Conservation (phyloP, 164 flowering plant species). For the Annona cherimola region DNA sequence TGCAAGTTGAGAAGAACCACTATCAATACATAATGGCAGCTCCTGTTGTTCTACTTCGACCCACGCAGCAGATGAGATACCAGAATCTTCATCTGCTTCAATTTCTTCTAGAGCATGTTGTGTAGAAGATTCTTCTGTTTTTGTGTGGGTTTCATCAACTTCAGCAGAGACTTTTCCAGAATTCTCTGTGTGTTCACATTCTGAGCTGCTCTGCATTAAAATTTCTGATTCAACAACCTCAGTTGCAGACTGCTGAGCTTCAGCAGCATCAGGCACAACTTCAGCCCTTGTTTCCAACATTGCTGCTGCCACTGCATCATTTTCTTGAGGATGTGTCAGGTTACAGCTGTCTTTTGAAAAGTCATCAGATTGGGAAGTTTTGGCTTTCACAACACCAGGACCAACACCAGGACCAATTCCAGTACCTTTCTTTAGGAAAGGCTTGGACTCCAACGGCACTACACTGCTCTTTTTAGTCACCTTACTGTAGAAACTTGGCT, state of each 20-base stretch:
- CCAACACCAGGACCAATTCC: conserved; percentile 34
- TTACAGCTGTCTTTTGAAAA: conserved; percentile 24
- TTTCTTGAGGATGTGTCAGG: conserved; percentile 25
- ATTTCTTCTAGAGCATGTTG: conserved; percentile 9
- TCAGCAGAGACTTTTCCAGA: conserved; percentile 26
- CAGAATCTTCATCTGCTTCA: conserved; percentile 44
- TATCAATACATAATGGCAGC: conserved; percentile 21
- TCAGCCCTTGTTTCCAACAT: conserved; percentile 11
- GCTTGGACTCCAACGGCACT: conserved; percentile 79
- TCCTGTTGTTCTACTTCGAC: conserved; percentile 55
- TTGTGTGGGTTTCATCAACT: conserved; percentile 20
- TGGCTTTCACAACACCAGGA: conserved; percentile 33
- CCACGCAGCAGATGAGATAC: conserved; percentile 70
- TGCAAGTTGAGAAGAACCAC: conserved; percentile 11
- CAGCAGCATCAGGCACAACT: conserved; percentile 26
- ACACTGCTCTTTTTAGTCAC: conserved; percentile 76
- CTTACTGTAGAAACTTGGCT: conserved; percentile 53
- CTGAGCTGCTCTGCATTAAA: conserved; percentile 21
- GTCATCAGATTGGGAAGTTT: conserved; percentile 35
- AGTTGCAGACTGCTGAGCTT: conserved; percentile 8
- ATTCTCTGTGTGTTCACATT: conserved; percentile 23
- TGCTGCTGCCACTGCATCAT: conserved; percentile 26
- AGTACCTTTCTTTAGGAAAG: conserved; percentile 55
- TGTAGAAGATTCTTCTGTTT: conserved; percentile 19
- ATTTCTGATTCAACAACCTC: conserved; percentile 24